Percentiles rank a stretch among this genome's conserved stretches.
Evolutionary conservation across 805 yeast genomes (phyloP).

Genomic region (Kurtzmaniella fragi): DNA sequence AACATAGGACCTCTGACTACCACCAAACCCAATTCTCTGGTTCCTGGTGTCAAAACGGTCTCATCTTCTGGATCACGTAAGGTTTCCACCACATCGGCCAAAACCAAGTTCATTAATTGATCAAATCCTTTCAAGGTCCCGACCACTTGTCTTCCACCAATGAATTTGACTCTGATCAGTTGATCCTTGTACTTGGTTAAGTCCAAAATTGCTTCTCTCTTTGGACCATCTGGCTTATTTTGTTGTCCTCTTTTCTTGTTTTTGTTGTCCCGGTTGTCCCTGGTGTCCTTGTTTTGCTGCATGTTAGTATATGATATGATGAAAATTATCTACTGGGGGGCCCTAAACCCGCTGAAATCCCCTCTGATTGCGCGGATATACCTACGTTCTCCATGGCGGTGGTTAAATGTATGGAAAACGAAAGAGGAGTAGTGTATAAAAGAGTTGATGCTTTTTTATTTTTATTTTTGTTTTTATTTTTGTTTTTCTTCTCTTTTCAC

Average conservation of each 20-base stretch:
- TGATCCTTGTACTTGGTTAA: constrained; percentile 72
- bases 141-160: constrained; percentile 79
- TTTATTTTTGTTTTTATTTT: too few species aligned
- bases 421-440: too few species aligned
- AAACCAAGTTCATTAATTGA: constrained; percentile 72
- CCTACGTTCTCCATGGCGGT: too few species aligned
- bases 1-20: constrained; percentile 84
- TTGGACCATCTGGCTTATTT: constrained; percentile 60
- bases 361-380: neutral
- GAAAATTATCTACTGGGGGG: neutral
- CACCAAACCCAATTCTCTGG: constrained; percentile 69
- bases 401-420: too few species aligned
- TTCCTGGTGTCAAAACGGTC: constrained; percentile 45
- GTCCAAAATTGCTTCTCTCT: constrained; percentile 85
- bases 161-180: constrained; percentile 68
- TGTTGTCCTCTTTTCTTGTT: constrained; percentile 11
- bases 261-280: constrained; percentile 12
- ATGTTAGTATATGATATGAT: constrained; percentile 3
- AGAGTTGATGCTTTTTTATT: too few species aligned
- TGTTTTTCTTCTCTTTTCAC: too few species aligned
- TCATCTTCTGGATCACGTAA: constrained; percentile 66
- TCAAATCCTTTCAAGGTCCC: constrained; percentile 84
- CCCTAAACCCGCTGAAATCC: neutral
- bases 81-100: constrained; percentile 66
- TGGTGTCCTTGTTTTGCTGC: constrained; percentile 13